Evolutionary conservation across 805 yeast genomes (phyloP), one percentile per base, ranked within the genome.

Genomic region (Lipomyces yamanashiensis): DNA sequence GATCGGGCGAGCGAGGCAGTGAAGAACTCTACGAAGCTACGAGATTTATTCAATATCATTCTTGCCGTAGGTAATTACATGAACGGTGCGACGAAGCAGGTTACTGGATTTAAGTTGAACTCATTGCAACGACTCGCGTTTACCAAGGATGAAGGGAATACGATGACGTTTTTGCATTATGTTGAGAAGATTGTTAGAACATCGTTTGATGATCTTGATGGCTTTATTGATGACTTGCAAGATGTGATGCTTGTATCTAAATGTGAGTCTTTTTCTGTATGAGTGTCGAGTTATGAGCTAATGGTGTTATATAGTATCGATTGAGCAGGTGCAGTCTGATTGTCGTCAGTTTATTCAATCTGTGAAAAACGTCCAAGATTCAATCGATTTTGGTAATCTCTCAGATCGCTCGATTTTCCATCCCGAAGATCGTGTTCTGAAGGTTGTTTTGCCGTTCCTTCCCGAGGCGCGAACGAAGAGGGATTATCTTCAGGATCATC

Each of bases 61-160:
- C 79, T 92, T 67, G 87, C 92, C 3, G 95, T 95, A 56, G 99
- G 99, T 63, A 95, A 95, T 75, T 93, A 87, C 74, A 95, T 95
- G 99, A 95, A 96, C 74, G 97, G 92, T 71, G 80, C 85, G n/a
- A 81, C 90, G 1, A 92, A 92, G 71, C 96, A 92, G 74, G 98
- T 98, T 0, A 83, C 84, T 68, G 99, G 99, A 2, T 96, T 96
- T 81, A 88, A 89, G 71, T 79, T 95, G 64, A 87, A 90, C 51
- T 90, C 97, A n/a, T 80, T 95, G 58, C 97, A 92, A 72, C 80
- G 98, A 70, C 81, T 95, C 63, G 90, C 88, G 39, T 92, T 96
- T 70, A 87, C 96, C 77, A 95, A 95, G 74, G 97, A 93, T 76
- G 91, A 88, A 34, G 84, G 86, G 63, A 92, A 93, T 74, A 84